These are phyloP conservation scores for Daldinia sp. DNA, from an alignment of 2,329 filamentous ascomycete species.

Conservation along the genomic window DNA sequence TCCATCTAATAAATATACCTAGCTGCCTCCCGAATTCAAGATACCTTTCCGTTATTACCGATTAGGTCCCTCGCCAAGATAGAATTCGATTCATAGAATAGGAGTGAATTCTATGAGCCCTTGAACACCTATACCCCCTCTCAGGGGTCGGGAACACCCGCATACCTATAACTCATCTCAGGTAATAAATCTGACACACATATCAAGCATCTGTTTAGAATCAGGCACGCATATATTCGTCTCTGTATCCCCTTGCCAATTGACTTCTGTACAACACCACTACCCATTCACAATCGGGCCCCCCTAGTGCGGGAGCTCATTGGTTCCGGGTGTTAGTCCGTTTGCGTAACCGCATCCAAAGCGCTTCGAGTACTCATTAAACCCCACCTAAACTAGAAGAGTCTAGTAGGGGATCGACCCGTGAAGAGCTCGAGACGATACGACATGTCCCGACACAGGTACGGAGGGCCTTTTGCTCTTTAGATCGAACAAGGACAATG, in stretches of 20 bases:
- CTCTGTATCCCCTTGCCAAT: background rate
- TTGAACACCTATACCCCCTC: background rate
- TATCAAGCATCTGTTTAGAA: conserved; percentile 1
- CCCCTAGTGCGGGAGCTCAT: background rate
- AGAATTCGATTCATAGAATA: background rate
- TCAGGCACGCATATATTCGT: background rate
- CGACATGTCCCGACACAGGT: background rate
- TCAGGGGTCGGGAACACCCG: conserved; percentile 10
- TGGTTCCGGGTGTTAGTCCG: background rate
- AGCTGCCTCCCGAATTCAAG: too few species aligned
- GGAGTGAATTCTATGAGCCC: background rate
- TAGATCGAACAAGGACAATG: too few species aligned
- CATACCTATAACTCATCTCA: conserved; percentile 10
- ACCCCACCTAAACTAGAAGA: background rate
- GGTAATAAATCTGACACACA: conserved; percentile 19
- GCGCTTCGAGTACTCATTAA: background rate
- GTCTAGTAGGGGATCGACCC: background rate
- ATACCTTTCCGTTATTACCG: background rate
- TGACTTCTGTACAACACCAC: background rate
- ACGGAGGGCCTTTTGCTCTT: background rate
- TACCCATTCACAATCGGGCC: background rate
- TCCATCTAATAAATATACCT: too few species aligned
- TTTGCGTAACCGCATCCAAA: background rate
- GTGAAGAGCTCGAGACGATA: background rate
- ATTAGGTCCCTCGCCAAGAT: background rate